Base-by-base conservation (phyloP, 345 rosid genomes). In the Brassica rapa region DNA sequence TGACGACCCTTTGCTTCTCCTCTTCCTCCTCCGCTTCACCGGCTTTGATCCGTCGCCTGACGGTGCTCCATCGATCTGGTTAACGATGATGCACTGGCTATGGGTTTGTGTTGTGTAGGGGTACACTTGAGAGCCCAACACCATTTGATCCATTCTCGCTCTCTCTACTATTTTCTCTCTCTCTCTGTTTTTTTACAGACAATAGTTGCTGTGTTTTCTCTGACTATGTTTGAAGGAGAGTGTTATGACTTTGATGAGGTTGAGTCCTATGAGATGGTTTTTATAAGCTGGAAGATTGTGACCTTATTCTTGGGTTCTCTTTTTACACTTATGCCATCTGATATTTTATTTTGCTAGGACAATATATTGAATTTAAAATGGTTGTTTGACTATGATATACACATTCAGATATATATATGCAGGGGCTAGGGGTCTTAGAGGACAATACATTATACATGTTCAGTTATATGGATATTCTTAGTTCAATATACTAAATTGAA, bases 21-120 rank as follows among this genome's bases (percentile, higher is more conserved):
- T 91, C 49, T 90, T 81, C 78, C 91, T 83, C 33, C 96, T 63
- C 37, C 91, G 81, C 41, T 86, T 86, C 63, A 64, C 76, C 46
- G 68, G 76, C 46, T 89, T 92, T 2, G 73, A 23, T 66, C 72
- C 12, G 60, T 82, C 89, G 39, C 86, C 91, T 87, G 77, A 55
- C 57, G 71, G 39, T 64, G 81, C 66, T 59, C 73, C 77, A 66
- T 78, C 63, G 8, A 30, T 65, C 21, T 78, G 81, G 77, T 71
- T 57, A 5, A 72, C 8, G 56, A 46, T n/a, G 55, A 78, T 60
- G 63, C 77, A 43, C 64, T 72, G 63, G 70, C 30, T 21, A 35
- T 68, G 62, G 9, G 73, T 43, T 12, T 57, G 68, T 6, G 29
- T 55, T 11, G 73, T 46, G 82, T 66, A 78, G 0, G 62, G 82